Base-by-base conservation (phyloP, 2,329 filamentous ascomycete genomes). In the Epichloe glyceriae region DNA sequence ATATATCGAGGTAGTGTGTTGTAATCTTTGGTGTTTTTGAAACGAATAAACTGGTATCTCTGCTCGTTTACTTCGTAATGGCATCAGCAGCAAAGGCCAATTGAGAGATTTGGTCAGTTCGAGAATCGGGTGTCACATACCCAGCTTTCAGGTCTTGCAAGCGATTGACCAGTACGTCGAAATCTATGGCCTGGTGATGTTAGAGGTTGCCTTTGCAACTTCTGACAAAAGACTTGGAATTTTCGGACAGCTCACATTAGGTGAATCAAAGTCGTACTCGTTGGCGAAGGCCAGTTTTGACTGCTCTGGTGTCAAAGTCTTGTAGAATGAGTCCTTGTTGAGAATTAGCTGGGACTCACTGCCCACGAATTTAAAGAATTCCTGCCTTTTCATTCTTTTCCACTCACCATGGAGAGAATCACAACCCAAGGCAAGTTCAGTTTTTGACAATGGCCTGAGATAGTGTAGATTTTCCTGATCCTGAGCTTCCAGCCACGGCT, bases 41-140 rank as follows among this genome's bases (percentile, higher is more conserved):
- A 98, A 98, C 0, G 93, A 98, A 66, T 98, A 98, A 11, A 95
- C 75, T 0, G 93, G 93, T 50, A 98, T 88, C 59, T 97, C 88
- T 50, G 89, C 86, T 62, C 87, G 85, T 66, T 87, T 88, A 53
- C 87, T 91, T 58, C 26, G 53, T 48, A 34, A 19, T 11, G 14
- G 8, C 40, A 22, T 50, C 26, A 50, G 42, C 26, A 50, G 42
- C 17, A 30, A 11, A 19, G 5, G 5, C n/a, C 22, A 20, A 12
- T 45, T 11, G 12, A 33, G 11, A 12, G 7, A 15, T 30, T 5
- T 11, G 5, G 10, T 14, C 30, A 26, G 46, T 51, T 17, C 48
- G 46, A n/a, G 22, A 46, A 41, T 50, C 2, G 40, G 6, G 34
- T 42, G 63, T 38, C 10, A 47, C 73, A 61, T 80, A 96, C 91